Conservation (phyloP, 176 grass and related monocot species). For the Phoenix dactylifera region DNA sequence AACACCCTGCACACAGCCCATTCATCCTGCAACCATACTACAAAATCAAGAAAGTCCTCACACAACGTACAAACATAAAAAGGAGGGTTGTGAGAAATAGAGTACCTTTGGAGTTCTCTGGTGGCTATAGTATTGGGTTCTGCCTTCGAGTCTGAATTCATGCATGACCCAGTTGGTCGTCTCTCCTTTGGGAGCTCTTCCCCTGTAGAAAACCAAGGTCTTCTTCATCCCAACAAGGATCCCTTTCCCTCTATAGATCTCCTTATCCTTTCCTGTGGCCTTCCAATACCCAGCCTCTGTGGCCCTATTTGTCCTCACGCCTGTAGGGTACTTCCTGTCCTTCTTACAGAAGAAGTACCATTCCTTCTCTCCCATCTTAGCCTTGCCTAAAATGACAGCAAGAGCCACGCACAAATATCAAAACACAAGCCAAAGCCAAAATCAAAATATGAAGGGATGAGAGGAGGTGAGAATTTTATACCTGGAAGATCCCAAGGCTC, state of each 20-base stretch:
- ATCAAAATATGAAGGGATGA: background rate
- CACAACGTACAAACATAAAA: background rate
- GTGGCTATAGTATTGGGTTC: background rate
- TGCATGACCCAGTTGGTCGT: background rate
- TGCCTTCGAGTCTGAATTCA: background rate
- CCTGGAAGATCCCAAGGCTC: slow-evolving; percentile 2
- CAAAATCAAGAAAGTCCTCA: background rate
- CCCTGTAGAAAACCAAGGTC: no score
- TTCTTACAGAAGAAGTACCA: background rate
- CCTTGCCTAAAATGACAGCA: background rate
- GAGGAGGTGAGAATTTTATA: background rate
- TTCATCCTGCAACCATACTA: background rate
- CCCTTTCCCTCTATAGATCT: no score
- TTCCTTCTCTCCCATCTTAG: slow-evolving; percentile 2
- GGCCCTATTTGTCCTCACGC: no score
- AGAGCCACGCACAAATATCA: background rate
- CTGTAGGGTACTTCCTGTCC: no score
- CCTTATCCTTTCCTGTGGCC: no score
- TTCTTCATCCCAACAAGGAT: no score
- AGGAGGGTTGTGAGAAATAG: background rate
- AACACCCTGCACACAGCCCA: background rate
- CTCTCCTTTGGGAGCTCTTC: no score
- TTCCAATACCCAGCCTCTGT: no score
- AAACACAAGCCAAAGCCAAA: background rate
- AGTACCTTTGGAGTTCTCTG: background rate